Percentiles rank a stretch among this genome's conserved stretches.
Conservation (phyloP, 495 filamentous ascomycete species). For the Podospora bellae-mahoneyi region DNA sequence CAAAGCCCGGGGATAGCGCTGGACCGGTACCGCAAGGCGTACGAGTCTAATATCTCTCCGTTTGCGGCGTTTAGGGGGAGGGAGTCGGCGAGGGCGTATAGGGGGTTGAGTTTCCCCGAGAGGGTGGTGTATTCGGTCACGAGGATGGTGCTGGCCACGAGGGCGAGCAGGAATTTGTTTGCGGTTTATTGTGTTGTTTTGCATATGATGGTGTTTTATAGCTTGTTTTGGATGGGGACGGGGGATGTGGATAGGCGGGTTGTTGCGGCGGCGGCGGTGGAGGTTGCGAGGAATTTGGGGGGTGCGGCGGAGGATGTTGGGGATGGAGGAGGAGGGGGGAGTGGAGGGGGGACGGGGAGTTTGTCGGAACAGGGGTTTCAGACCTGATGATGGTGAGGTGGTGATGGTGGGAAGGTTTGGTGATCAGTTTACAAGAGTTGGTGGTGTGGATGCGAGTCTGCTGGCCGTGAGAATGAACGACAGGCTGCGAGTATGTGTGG, state of each 20-base stretch:
- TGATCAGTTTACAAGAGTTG: background rate
- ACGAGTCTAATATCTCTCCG: constrained; percentile 91
- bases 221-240: constrained; percentile 80
- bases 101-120: constrained; percentile 90
- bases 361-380: constrained; percentile 44
- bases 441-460: too few species aligned
- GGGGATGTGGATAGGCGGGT: constrained; percentile 38
- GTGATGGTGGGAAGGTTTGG: background rate
- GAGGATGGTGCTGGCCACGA: constrained; percentile 81
- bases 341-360: constrained; percentile 10
- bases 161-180: constrained; percentile 90
- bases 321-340: constrained; percentile 18
- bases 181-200: constrained; percentile 89
- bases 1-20: constrained; percentile 59
- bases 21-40: constrained; percentile 87
- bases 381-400: constrained; percentile 12
- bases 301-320: constrained; percentile 21
- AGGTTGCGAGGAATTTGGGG: constrained; percentile 22
- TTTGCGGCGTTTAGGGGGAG: constrained; percentile 93
- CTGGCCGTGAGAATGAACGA: background rate
- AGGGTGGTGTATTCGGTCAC: constrained; percentile 87
- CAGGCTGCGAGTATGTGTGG: background rate
- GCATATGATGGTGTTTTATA: constrained; percentile 79
- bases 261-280: constrained; percentile 20
- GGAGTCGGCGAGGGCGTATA: constrained; percentile 88